Evolutionary conservation across 176 grass and related monocot species (phyloP).

Genomic region (Bonia amplexicaulis): DNA sequence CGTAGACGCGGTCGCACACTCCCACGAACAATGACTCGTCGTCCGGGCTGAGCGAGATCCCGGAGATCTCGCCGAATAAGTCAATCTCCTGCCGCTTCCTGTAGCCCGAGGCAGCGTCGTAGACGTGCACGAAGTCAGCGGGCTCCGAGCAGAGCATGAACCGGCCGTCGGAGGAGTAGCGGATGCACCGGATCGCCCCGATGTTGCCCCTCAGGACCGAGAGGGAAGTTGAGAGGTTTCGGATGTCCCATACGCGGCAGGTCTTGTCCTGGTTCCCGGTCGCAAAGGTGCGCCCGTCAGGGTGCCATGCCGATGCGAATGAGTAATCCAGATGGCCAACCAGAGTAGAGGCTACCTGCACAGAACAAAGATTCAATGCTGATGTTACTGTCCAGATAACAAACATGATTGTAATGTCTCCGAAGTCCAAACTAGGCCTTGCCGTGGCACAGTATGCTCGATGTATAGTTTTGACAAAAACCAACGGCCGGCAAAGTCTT

Average conservation of each 20-base stretch:
- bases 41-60: constrained; percentile 68
- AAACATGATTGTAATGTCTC: not conserved
- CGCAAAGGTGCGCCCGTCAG: constrained; percentile 48
- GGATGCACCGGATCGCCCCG: constrained; percentile 71
- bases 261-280: constrained; percentile 97
- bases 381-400: not conserved
- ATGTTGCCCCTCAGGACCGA: constrained; percentile 73
- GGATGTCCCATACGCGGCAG: constrained; percentile 75
- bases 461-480: not conserved
- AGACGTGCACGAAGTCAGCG: constrained; percentile 85
- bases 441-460: not conserved
- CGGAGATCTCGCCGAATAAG: constrained; percentile 90
- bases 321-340: constrained; percentile 84
- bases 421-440: not conserved
- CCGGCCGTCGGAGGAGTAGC: constrained; percentile 68
- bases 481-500: not conserved
- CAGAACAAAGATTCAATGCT: not conserved
- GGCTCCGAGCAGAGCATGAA: constrained; percentile 74
- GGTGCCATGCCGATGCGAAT: constrained; percentile 83
- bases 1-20: constrained; percentile 75
- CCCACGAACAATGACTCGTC: constrained; percentile 69
- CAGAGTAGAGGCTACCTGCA: constrained; percentile 61
- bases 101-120: constrained; percentile 31
- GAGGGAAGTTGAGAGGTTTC: constrained; percentile 67
- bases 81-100: constrained; percentile 73